phyloP scores from a whole-genome alignment of 441 rosid genomes.

The Daphne laureola region DNA sequence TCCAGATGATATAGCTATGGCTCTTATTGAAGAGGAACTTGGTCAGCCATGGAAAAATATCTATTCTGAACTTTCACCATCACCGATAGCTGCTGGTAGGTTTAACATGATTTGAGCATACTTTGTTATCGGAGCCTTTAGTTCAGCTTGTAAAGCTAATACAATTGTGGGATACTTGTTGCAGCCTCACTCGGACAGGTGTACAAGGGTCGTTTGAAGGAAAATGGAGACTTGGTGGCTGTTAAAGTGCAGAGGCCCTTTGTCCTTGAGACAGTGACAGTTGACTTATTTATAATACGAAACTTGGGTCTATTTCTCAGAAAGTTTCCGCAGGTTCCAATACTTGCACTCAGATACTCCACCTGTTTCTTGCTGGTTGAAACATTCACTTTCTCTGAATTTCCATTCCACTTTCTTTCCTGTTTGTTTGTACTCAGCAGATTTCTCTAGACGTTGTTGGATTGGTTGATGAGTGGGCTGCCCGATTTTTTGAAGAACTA shows the following conservation, averaged over 20 bases:
- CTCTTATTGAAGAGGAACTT: constrained; percentile 88
- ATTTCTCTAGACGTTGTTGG: constrained; percentile 88
- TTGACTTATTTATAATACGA: constrained; percentile 78
- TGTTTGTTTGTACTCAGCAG: constrained; percentile 26
- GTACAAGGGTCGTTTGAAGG: constrained; percentile 82
- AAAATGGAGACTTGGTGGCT: constrained; percentile 90
- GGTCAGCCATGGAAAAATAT: constrained; percentile 83
- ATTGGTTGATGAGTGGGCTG: constrained; percentile 98
- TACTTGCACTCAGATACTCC: no score
- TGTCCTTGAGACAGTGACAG: constrained; percentile 94
- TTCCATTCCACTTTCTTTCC: constrained; percentile 2
- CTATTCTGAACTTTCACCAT: constrained; percentile 89
- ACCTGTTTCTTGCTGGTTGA: no score
- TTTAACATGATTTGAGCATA: constrained; percentile 2
- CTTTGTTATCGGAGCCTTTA: constrained; percentile 3
- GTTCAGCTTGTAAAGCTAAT: constrained; percentile 16
- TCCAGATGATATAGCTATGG: constrained; percentile 98
- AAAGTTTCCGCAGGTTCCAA: constrained; percentile 81
- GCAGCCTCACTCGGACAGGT: constrained; percentile 98
- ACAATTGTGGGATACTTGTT: constrained; percentile 21
- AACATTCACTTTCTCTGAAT: constrained; percentile 8
- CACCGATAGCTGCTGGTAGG: constrained; percentile 95
- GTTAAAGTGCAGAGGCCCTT: constrained; percentile 98
- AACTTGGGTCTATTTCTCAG: constrained; percentile 79
- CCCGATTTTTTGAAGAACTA: constrained; percentile 95